Base-by-base conservation (phyloP, 345 rosid species). In the Angophora floribunda region DNA sequence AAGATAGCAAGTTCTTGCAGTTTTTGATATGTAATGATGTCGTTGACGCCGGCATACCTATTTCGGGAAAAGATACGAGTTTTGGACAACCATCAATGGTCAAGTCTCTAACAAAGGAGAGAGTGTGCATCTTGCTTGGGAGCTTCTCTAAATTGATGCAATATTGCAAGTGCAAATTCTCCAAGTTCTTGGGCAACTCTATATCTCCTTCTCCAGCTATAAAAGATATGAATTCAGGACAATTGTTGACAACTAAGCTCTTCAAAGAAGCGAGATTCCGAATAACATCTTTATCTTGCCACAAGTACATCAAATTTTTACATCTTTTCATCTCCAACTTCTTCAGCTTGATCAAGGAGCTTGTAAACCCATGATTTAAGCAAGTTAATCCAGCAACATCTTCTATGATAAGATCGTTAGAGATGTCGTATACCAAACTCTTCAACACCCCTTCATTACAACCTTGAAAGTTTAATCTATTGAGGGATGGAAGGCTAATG, bases 51-150 rank as follows among this genome's bases (percentile, higher is more conserved):
- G 12, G 32, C 32, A 7, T n/a, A n/a, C n/a, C 79, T 32, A 6
- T 30, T 32, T 67, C n/a, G n/a, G 3, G 45, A 11, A 32, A 67
- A 1, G 44, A 32, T 6, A 16, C 2, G 3, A 67, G 3, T 30
- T 67, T 67, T 7, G 79, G 22, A 67, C 44, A 67, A 0, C 16
- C 7, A 3, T 15, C 1, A 0, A 30, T 0, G 0, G 0, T 15
- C 79, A 67, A 67, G 10, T 7, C 6, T 67, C 1, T 15, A 7
- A 67, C 45, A 32, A 12, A 67, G 22, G 19, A 4, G 5, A 67
- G 3, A 22, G 12, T 1, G 79, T 7, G 79, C 41, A 67, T 67
- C 12, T 67, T 32, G 45, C 22, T 32, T 8, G 79, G 45, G 22
- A 67, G 79, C 79, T 67, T 67, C 79, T 67, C 24, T 36, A 67